Percentiles rank a stretch among this genome's conserved stretches.
Evolutionary conservation across 208 protist species (phyloP).

Genomic region (Leptomonas pyrrhocoris): DNA sequence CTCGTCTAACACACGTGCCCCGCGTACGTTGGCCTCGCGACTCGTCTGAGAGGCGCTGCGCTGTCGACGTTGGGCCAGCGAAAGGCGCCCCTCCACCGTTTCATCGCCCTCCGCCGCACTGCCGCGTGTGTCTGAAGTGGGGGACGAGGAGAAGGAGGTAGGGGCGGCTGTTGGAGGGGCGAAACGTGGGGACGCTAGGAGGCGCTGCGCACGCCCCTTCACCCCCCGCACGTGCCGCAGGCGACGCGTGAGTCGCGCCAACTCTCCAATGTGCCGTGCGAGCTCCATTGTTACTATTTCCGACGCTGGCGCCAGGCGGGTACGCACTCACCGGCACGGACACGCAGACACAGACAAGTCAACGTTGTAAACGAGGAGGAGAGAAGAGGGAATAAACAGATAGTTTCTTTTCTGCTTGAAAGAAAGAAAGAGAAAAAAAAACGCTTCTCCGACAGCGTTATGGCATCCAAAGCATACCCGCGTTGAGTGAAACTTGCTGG

Average conservation of each 20-base stretch:
- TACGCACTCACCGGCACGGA: too few species aligned
- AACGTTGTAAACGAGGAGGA: too few species aligned
- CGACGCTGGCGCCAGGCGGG: too few species aligned
- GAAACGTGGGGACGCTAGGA: constrained; percentile 1
- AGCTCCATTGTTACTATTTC: constrained; percentile 22
- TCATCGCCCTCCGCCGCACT: neutral
- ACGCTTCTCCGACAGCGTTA: too few species aligned
- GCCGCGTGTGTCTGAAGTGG: too few species aligned
- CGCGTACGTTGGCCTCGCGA: neutral
- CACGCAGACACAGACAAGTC: too few species aligned
- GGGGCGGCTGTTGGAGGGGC: neutral
- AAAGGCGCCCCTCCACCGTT: neutral
- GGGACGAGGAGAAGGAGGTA: neutral
- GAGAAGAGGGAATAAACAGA: too few species aligned
- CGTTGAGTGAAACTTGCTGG: too few species aligned
- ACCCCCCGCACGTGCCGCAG: constrained; percentile 19
- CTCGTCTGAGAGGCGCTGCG: neutral
- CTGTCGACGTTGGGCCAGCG: neutral
- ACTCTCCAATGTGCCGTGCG: constrained; percentile 23
- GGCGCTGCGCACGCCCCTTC: constrained; percentile 14
- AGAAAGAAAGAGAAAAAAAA: too few species aligned
- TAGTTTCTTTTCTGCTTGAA: too few species aligned
- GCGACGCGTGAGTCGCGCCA: constrained; percentile 21
- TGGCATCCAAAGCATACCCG: too few species aligned
- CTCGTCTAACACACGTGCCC: constrained; percentile 42